Evolutionary conservation across 352 stramenopile species (phyloP).

Genomic region (Phytopythium delawarense): DNA sequence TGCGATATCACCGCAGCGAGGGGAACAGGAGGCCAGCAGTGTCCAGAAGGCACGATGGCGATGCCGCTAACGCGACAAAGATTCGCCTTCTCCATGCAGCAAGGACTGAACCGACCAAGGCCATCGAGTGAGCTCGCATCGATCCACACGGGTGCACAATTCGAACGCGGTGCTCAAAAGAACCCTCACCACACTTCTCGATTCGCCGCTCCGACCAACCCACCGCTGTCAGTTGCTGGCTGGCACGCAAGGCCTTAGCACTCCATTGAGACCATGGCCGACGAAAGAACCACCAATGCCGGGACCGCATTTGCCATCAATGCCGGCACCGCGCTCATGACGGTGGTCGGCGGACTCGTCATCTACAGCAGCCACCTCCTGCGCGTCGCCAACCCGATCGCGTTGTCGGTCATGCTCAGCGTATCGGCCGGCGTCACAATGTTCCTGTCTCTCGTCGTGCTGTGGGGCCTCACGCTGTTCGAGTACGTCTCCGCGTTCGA

Average conservation of each 20-base stretch:
- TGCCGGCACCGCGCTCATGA: slow-evolving; percentile 35
- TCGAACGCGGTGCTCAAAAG: neutral
- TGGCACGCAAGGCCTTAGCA: neutral
- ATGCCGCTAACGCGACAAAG: neutral
- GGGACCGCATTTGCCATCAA: slow-evolving; percentile 38
- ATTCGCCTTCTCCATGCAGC: neutral
- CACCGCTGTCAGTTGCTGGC: neutral
- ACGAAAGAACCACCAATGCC: slow-evolving; percentile 6
- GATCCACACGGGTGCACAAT: neutral
- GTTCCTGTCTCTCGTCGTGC: slow-evolving; percentile 67
- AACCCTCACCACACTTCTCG: neutral
- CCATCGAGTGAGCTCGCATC: neutral
- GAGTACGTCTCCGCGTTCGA: slow-evolving; percentile 29
- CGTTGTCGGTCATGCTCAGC: slow-evolving; percentile 50
- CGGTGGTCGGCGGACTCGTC: slow-evolving; percentile 46
- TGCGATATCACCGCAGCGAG: neutral
- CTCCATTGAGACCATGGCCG: neutral
- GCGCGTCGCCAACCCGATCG: slow-evolving; percentile 42
- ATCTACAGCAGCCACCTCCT: slow-evolving; percentile 54
- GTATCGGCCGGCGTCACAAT: slow-evolving; percentile 65
- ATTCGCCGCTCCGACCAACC: neutral
- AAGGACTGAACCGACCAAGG: neutral
- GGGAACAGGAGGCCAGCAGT: neutral
- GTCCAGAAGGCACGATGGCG: neutral
- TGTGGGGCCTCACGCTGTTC: slow-evolving; percentile 40